Evolutionary conservation across 2,329 filamentous ascomycete species (phyloP).

Genomic region (Albophoma yamanashiensis): DNA sequence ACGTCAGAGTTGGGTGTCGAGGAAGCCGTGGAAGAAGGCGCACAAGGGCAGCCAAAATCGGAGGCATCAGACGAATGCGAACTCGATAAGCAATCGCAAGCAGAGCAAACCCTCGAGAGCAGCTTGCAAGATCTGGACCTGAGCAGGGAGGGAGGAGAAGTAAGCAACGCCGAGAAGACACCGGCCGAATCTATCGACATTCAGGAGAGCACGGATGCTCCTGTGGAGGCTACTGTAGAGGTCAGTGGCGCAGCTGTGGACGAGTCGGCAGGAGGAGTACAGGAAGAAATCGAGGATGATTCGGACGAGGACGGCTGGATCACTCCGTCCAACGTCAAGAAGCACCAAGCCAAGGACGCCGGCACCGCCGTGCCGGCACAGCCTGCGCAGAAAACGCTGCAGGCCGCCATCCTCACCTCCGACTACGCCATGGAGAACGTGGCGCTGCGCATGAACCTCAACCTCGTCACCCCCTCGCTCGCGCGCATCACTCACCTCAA

Average conservation of each 20-base stretch:
- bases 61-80: not conserved
- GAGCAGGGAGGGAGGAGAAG: constrained; percentile 1
- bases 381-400: constrained; percentile 53
- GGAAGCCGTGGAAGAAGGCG: constrained; percentile 7
- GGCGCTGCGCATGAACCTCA: constrained; percentile 85
- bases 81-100: no score
- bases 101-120: constrained; percentile 1
- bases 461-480: constrained; percentile 70
- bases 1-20: constrained; percentile 14
- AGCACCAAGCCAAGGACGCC: constrained; percentile 63
- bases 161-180: not conserved
- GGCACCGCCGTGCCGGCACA: constrained; percentile 31
- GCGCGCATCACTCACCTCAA: constrained; percentile 76
- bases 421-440: constrained; percentile 99
- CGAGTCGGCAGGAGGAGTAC: constrained; percentile 11
- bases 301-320: constrained; percentile 72
- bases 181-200: not conserved
- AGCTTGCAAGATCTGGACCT: constrained; percentile 14
- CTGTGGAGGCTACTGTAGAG: not conserved
- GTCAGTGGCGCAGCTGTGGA: constrained; percentile 6
- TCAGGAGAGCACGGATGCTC: not conserved
- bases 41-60: constrained; percentile 11
- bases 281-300: constrained; percentile 30
- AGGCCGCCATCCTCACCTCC: constrained; percentile 85
- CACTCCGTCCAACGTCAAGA: constrained; percentile 83